Evolutionary conservation across 306 rosid species (phyloP).

Genomic region (Prunus davidiana): DNA sequence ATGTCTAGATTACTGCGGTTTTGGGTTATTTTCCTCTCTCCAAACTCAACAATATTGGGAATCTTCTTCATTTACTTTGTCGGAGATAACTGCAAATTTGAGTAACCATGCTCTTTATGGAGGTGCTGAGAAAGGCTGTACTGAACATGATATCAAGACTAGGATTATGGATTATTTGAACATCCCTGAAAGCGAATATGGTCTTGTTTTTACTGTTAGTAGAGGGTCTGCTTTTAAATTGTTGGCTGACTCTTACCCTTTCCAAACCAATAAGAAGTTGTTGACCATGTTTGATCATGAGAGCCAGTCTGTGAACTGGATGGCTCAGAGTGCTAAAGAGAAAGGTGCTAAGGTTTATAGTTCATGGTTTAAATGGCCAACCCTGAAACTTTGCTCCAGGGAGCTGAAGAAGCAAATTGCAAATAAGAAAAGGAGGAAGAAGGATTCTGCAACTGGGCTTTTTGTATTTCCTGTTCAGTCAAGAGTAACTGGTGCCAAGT

Average conservation of each 20-base stretch:
- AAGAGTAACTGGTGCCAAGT: conserved; percentile 96
- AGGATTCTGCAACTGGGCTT: conserved; percentile 86
- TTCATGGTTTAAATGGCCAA: conserved; percentile 98
- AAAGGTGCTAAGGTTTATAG: conserved; percentile 89
- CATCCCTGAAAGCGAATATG: conserved; percentile 89
- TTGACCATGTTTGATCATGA: conserved; percentile 99
- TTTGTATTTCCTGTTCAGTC: conserved; percentile 98
- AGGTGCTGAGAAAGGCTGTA: conserved; percentile 82
- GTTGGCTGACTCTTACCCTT: conserved; percentile 93
- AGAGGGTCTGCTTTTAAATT: conserved; percentile 95
- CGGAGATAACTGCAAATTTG: conserved; percentile 92
- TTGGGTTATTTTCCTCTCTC: conserved; percentile 78
- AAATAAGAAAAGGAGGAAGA: conserved; percentile 84
- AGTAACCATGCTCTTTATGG: conserved; percentile 94
- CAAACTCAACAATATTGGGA: conserved; percentile 90
- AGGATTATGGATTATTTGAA: conserved; percentile 91
- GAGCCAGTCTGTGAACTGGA: conserved; percentile 95
- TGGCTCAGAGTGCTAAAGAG: conserved; percentile 92
- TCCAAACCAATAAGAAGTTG: conserved; percentile 78
- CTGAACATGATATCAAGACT: conserved; percentile 76
- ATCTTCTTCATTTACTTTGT: conserved; percentile 82
- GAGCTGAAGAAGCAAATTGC: conserved; percentile 88
- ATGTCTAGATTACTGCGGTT: conserved; percentile 98
- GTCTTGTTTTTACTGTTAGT: conserved; percentile 96
- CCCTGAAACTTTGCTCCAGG: conserved; percentile 87